phyloP scores from a whole-genome alignment of 2,329 filamentous ascomycete species.

The Arthroderma uncinatum region DNA sequence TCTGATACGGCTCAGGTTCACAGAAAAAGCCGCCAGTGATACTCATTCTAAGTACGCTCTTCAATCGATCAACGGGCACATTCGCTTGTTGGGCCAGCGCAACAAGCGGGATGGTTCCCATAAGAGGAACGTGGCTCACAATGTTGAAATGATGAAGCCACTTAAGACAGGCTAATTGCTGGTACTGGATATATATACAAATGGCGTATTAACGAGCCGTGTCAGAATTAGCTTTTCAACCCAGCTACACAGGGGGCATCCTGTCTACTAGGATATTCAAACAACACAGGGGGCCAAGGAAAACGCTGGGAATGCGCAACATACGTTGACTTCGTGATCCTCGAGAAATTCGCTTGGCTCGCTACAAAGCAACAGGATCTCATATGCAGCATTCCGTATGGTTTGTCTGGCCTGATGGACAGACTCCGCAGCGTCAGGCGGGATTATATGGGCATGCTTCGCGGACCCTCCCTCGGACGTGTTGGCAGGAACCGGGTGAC shows the following conservation, averaged over 20 bases:
- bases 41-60: slow-evolving; percentile 41
- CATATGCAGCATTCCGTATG: background rate
- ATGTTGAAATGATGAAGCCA: slow-evolving; percentile 26
- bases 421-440: no score
- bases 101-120: slow-evolving; percentile 18
- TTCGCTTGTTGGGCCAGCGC: slow-evolving; percentile 19
- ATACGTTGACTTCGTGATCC: background rate
- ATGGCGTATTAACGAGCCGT: no score
- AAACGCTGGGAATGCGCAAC: background rate
- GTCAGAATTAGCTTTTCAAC: no score
- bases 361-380: background rate
- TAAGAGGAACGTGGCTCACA: slow-evolving; percentile 20
- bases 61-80: slow-evolving; percentile 20
- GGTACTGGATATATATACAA: slow-evolving; percentile 11
- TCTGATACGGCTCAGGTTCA: slow-evolving; percentile 40
- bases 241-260: no score
- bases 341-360: background rate
- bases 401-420: no score
- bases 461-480: no score
- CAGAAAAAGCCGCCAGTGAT: slow-evolving; percentile 49
- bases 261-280: no score
- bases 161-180: slow-evolving; percentile 20
- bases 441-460: no score
- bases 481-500: no score
- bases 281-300: no score